Base-by-base conservation (phyloP, 1,284 basidiomycete genomes). In the Golubevia pallescens region DNA sequence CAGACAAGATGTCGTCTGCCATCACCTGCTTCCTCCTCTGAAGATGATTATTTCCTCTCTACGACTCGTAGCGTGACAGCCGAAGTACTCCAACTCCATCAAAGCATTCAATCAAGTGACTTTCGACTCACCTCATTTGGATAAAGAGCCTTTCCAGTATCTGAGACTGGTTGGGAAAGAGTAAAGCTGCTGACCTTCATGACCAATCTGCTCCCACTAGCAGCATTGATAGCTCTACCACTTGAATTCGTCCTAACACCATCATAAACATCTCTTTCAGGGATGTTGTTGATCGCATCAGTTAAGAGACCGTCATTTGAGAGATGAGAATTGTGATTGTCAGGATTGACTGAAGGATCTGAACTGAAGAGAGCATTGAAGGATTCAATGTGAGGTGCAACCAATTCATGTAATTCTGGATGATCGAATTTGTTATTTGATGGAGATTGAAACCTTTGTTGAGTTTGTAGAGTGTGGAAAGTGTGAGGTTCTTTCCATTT, bases 351-450 rank as follows among this genome's bases (percentile, higher is more conserved):
- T 7, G 77, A 75, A 0, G 82, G 81, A 48, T 85, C 78, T 19
- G 74, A 73, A 2, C 73, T 65, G 78, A 78, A 84, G 24, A 85
- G 71, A 5, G 80, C 79, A 61, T 85, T 85, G 80, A 85, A 85
- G 19, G 75, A 77, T 66, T 85, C 82, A 63, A 85, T 74, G 61
- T 82, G 81, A 24, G 82, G 82, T 13, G 80, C 76, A 21, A 76
- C 71, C 53, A 85, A 75, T 48, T 77, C 75, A 21, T 74, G 78
- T 21, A 85, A 71, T 32, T 79, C 78, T 3, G 76, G 73, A 13
- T 77, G 73, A 6, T 82, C 75, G 60, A 78, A 72, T 48, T 60
- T 69, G 13, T 72, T 58, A 62, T 61, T 60, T 16, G 66, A 71
- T 6, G 82, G 82, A 10, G 77, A 71, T 55, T 73, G 68, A 69